phyloP scores from a whole-genome alignment of 208 protist genomes.

The Acanthamoeba healyi region DNA sequence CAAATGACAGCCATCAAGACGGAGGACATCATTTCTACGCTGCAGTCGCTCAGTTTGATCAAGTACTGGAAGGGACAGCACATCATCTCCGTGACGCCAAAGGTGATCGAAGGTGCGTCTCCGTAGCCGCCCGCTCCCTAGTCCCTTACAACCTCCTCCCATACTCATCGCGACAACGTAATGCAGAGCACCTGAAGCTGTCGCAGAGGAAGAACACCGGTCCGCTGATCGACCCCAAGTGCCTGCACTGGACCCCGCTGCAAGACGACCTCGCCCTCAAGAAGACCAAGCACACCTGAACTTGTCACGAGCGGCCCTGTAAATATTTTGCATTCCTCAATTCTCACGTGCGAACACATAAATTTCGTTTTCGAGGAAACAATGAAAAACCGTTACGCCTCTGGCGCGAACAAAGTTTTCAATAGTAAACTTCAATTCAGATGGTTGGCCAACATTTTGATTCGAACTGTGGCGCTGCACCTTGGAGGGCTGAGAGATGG shows the following conservation, averaged over 20 bases:
- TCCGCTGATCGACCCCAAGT: conserved; percentile 50
- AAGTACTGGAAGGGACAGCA: conserved; percentile 92
- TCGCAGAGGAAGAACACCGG: conserved; percentile 56
- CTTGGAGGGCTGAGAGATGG: neutral
- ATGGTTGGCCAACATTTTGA: too few relatives aligned
- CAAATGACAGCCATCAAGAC: conserved; percentile 85
- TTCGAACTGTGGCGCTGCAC: too few relatives aligned
- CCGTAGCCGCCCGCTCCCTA: too few relatives aligned
- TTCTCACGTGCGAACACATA: too few relatives aligned
- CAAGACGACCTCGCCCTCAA: neutral
- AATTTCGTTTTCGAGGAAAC: neutral
- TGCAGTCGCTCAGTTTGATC: conserved; percentile 89
- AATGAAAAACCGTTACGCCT: neutral
- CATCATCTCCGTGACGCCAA: conserved; percentile 90
- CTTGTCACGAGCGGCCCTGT: neutral
- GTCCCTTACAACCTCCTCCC: too few relatives aligned
- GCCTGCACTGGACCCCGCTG: conserved; percentile 71
- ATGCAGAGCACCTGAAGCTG: conserved; percentile 71
- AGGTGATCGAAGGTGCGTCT: conserved; percentile 85
- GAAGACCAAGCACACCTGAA: conserved; percentile 34
- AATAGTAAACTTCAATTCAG: too few relatives aligned
- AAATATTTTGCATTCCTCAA: conserved; percentile 13
- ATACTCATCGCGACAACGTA: neutral
- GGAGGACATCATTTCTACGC: conserved; percentile 92
- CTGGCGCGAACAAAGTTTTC: too few relatives aligned